phyloP scores from a whole-genome alignment of 257 asterid genomes.

The Nicotiana sylvestris region DNA sequence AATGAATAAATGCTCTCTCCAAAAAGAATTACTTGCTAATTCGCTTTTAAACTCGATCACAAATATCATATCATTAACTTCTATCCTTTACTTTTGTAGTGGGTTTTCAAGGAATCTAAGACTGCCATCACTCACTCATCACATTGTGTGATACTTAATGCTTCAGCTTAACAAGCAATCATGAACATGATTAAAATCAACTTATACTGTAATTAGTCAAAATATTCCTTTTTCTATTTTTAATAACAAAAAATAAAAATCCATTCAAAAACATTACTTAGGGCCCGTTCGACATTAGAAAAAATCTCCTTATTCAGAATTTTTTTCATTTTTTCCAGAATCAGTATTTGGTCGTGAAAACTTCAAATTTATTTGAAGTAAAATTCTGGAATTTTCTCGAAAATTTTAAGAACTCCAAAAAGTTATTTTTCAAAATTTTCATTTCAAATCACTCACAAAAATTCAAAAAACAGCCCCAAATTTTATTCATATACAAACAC shows the following conservation, averaged over 20 bases:
- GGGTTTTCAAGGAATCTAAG: constrained; percentile 6
- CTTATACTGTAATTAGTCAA: constrained; percentile 10
- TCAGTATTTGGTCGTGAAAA: too few relatives aligned
- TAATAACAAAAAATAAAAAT: too few relatives aligned
- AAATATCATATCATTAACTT: neutral
- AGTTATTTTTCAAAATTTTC: too few relatives aligned
- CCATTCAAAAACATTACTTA: neutral
- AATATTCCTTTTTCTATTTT: neutral
- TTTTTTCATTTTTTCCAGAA: too few relatives aligned
- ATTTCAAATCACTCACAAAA: too few relatives aligned
- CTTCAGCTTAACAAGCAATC: neutral
- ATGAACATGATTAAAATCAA: constrained; percentile 2
- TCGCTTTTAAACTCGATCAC: neutral
- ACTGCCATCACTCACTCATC: constrained; percentile 5
- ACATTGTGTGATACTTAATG: constrained; percentile 4
- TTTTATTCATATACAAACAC: too few relatives aligned
- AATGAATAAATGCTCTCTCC: neutral
- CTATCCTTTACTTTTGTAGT: neutral
- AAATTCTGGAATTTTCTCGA: too few relatives aligned
- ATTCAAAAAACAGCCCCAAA: too few relatives aligned
- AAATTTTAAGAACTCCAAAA: too few relatives aligned
- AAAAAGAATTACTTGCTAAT: neutral
- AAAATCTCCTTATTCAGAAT: too few relatives aligned
- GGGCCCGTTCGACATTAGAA: too few relatives aligned
- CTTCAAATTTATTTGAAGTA: too few relatives aligned